phyloP scores from a whole-genome alignment of 352 stramenopile species.

The Phytophthora kernoviae region DNA sequence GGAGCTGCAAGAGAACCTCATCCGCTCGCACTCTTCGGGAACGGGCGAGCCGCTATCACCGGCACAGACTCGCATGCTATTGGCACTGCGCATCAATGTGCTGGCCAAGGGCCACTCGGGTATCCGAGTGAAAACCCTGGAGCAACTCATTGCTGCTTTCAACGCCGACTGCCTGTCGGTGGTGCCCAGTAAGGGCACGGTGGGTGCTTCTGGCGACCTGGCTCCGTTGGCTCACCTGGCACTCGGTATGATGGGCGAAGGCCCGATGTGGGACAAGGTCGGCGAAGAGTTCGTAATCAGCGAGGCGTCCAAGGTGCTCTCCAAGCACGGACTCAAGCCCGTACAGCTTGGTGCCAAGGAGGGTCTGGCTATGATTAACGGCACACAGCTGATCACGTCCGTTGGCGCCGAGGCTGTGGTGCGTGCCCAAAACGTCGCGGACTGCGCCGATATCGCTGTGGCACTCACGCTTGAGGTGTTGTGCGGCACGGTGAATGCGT shows the following conservation, averaged over 20 bases:
- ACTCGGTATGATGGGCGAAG: constrained; percentile 90
- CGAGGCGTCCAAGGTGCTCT: constrained; percentile 70
- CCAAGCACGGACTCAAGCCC: constrained; percentile 67
- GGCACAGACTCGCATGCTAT: constrained; percentile 83
- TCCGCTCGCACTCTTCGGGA: constrained; percentile 79
- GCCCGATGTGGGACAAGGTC: constrained; percentile 86
- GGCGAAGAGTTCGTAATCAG: constrained; percentile 55
- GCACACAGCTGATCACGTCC: constrained; percentile 90
- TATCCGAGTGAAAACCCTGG: constrained; percentile 77
- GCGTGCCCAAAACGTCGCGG: constrained; percentile 75
- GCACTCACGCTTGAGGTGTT: constrained; percentile 87
- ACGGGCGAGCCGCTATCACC: constrained; percentile 80
- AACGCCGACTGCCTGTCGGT: constrained; percentile 88
- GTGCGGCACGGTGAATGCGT: constrained; percentile 88
- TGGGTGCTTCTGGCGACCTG: constrained; percentile 89
- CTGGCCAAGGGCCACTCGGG: constrained; percentile 89
- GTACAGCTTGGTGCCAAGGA: constrained; percentile 89
- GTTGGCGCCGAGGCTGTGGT: constrained; percentile 83
- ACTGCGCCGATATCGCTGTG: constrained; percentile 81
- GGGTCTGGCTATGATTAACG: constrained; percentile 92
- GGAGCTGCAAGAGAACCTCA: constrained; percentile 87
- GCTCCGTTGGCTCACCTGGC: constrained; percentile 87
- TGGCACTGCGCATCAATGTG: constrained; percentile 90
- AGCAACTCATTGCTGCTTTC: constrained; percentile 84
- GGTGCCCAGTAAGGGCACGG: constrained; percentile 84